Conservation (phyloP, 352 stramenopile species). For the Elongisporangium prolatum region DNA sequence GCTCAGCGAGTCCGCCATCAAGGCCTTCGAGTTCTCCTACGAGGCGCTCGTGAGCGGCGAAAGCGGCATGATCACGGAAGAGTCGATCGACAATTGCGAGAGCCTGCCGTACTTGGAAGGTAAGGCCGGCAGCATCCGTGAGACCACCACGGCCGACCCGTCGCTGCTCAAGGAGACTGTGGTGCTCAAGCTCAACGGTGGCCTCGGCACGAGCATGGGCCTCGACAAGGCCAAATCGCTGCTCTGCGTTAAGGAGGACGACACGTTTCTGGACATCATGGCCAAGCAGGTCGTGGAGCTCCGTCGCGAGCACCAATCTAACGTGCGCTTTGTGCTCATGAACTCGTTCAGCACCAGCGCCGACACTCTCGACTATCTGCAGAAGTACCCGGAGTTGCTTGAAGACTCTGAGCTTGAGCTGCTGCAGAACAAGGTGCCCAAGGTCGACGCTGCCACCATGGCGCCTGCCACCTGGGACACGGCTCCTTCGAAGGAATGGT, state of each 20-base stretch:
- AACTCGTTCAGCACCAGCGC: conserved; percentile 87
- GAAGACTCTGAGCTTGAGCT: conserved; percentile 96
- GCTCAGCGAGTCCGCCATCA: conserved; percentile 94
- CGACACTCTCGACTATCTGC: conserved; percentile 83
- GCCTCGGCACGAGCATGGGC: conserved; percentile 84
- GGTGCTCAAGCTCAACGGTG: conserved; percentile 86
- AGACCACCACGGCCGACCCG: conserved; percentile 64
- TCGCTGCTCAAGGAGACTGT: conserved; percentile 80
- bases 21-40: conserved; percentile 98
- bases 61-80: conserved; percentile 96
- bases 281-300: conserved; percentile 93
- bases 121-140: conserved; percentile 69
- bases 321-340: conserved; percentile 89
- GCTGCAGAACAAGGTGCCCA: conserved; percentile 98
- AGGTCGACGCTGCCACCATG: conserved; percentile 89
- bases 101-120: conserved; percentile 79
- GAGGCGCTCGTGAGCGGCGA: conserved; percentile 91
- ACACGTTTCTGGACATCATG: conserved; percentile 92
- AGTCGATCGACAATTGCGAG: conserved; percentile 87
- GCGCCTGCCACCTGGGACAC: conserved; percentile 45
- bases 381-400: conserved; percentile 89
- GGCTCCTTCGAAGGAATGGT: conserved; percentile 85
- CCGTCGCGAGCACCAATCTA: conserved; percentile 90
- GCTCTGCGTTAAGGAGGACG: conserved; percentile 91
- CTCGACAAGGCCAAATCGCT: conserved; percentile 96